Conservation (phyloP, 2,329 filamentous ascomycete species). For the Colletotrichum paranaense region DNA sequence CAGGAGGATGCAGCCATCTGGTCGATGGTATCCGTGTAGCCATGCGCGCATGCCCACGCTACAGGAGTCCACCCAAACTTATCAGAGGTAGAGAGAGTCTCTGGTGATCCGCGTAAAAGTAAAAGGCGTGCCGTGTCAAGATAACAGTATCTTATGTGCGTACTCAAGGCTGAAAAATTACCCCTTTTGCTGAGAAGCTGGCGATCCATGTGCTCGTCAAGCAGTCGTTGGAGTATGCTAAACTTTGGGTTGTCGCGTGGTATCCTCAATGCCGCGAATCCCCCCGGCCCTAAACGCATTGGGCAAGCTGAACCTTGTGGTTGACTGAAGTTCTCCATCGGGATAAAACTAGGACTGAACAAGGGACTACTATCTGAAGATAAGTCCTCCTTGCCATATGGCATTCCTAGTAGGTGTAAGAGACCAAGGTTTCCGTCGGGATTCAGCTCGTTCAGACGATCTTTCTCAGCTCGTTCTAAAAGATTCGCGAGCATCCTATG, state of each 20-base stretch:
- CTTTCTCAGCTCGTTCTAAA: not conserved
- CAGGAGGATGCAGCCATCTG: not conserved
- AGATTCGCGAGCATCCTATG: constrained; percentile 1
- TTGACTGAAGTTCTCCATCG: not conserved
- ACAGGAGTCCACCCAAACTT: constrained; percentile 9
- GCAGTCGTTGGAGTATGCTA: not conserved
- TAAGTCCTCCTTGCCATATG: not conserved
- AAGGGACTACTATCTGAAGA: not conserved
- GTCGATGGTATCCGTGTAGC: not conserved
- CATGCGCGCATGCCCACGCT: constrained; percentile 5
- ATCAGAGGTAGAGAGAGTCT: not conserved
- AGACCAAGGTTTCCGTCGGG: not conserved
- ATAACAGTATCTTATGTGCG: not conserved
- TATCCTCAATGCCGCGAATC: not conserved
- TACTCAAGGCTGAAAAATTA: not conserved
- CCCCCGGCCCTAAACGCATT: not conserved
- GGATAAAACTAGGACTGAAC: not conserved
- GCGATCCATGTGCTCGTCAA: not conserved
- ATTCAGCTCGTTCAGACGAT: not conserved
- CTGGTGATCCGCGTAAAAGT: not conserved
- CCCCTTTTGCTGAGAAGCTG: not conserved
- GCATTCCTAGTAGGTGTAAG: not conserved
- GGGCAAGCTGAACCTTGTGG: not conserved
- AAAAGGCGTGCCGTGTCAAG: not conserved
- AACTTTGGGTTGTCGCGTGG: not conserved